Conservation (phyloP, 177 flowering plant genomes). For the Vitis hybrid region DNA sequence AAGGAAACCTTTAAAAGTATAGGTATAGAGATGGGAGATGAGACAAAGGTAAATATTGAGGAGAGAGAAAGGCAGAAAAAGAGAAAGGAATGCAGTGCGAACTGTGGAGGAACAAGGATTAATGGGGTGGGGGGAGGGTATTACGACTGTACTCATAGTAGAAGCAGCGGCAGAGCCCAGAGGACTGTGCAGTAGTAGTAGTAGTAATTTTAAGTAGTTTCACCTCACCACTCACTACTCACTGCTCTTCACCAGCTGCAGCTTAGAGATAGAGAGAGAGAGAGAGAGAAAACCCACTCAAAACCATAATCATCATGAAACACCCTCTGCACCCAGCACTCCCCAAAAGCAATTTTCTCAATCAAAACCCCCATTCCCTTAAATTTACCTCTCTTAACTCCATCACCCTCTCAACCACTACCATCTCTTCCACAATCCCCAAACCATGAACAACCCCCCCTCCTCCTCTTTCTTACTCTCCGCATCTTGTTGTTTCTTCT, state of each 20-base stretch:
- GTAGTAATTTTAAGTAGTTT: too few relatives aligned
- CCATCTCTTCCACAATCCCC: slow-evolving; percentile 17
- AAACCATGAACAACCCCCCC: slow-evolving; percentile 41
- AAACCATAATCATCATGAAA: slow-evolving; percentile 59
- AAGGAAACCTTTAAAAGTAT: slow-evolving; percentile 24
- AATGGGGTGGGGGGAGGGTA: too few relatives aligned
- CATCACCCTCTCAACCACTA: slow-evolving; percentile 28
- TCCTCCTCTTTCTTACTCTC: slow-evolving; percentile 10
- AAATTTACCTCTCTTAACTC: slow-evolving; percentile 47
- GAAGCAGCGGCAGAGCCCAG: too few relatives aligned
- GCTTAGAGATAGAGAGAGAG: not conserved
- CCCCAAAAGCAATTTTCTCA: slow-evolving; percentile 48
- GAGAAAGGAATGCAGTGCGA: not conserved
- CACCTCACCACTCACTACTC: too few relatives aligned
- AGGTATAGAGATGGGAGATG: slow-evolving; percentile 1
- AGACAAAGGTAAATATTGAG: slow-evolving; percentile 22
- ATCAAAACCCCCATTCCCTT: slow-evolving; percentile 51
- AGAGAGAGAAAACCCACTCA: slow-evolving; percentile 26
- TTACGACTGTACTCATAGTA: too few relatives aligned
- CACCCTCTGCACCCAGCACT: slow-evolving; percentile 64
- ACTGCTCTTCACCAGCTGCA: not conserved
- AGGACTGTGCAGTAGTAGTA: too few relatives aligned
- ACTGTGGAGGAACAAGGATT: not conserved
- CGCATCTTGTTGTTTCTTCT: slow-evolving; percentile 12
- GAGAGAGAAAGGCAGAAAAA: not conserved